Base-by-base conservation (phyloP, 148 eudicot genomes). In the Amaranthus cruentus region DNA sequence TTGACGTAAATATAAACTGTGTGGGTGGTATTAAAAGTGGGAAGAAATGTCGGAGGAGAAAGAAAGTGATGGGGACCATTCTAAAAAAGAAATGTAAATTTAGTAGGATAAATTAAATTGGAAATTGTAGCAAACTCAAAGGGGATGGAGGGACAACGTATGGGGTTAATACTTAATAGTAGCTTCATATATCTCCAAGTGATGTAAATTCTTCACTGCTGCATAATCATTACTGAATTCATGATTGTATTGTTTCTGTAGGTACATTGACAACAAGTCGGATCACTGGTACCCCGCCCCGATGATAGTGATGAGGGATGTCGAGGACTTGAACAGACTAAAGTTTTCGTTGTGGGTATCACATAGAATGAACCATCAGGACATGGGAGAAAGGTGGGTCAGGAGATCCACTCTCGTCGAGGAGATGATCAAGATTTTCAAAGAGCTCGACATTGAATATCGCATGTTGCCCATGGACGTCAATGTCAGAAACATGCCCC, bases 241-340 rank as follows among this genome's bases (percentile, higher is more conserved):
- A 28, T 48, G 9, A 48, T 67, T 65, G 60, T 9, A 1, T 68
- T 67, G 4, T 53, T 50, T 12, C 7, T 82, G 55, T 84, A 91
- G 97, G 80, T 86, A 86, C 58, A 69, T 89, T 1, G 88, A 86
- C 12, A 83, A 79, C 81, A 87, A 77, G 84, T 84, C 80, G 14
- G 89, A 91, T 4, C 90, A 85, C 59, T 91, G 97, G 97, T 80
- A 86, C 75, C 88, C 94, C 0, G 75, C 85, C 18, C 90, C 97
- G 6, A 55, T 81, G 86, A 78, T 91, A 46, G 89, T 89, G 11
- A 70, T 89, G 85, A 81, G 90, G 62, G 95, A 85, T 47, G 77
- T 87, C 48, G 88, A 89, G 60, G 95, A 89, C 87, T 79, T 91
- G 94, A 91, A 91, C 81, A 72, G 84, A 73, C 52, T 91, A 66